phyloP scores from a whole-genome alignment of 768 basidiomycete genomes.

The Lactarius trivialis region DNA sequence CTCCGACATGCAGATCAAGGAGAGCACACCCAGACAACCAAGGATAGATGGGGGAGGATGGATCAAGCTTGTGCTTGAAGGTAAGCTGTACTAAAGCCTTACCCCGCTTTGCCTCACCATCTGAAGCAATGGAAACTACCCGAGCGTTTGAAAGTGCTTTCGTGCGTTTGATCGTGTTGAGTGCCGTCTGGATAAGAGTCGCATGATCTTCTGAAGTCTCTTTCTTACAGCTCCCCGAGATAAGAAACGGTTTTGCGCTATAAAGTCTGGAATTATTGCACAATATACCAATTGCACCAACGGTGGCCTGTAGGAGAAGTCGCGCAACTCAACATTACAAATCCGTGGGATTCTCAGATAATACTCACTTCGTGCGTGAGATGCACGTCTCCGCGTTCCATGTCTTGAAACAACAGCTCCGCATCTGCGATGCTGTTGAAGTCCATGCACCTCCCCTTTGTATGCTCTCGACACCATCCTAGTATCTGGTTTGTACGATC shows the following conservation, averaged over 20 bases:
- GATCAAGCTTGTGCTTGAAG: background rate
- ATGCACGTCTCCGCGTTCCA: background rate
- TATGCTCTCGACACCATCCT: constrained; percentile 4
- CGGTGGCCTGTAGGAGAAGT: background rate
- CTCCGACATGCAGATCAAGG: background rate
- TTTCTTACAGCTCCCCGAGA: constrained; percentile 1
- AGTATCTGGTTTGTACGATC: constrained; percentile 4
- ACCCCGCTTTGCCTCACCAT: background rate
- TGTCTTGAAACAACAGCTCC: background rate
- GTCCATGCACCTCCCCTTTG: background rate
- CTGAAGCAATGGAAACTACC: background rate
- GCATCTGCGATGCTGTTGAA: background rate
- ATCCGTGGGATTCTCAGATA: background rate
- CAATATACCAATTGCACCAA: background rate
- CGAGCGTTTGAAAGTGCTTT: too few relatives aligned
- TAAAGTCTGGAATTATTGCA: background rate
- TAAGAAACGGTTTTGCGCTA: constrained; percentile 1
- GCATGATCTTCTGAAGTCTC: background rate
- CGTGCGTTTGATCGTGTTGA: background rate
- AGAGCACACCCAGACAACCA: background rate
- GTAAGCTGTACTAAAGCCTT: background rate
- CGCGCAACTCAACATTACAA: too few relatives aligned
- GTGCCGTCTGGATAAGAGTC: background rate
- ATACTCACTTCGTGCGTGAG: background rate
- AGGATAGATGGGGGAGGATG: background rate